Percentiles rank a stretch among this genome's conserved stretches.
Conservation (phyloP, 495 filamentous ascomycete genomes). For the Penicillium daleae region DNA sequence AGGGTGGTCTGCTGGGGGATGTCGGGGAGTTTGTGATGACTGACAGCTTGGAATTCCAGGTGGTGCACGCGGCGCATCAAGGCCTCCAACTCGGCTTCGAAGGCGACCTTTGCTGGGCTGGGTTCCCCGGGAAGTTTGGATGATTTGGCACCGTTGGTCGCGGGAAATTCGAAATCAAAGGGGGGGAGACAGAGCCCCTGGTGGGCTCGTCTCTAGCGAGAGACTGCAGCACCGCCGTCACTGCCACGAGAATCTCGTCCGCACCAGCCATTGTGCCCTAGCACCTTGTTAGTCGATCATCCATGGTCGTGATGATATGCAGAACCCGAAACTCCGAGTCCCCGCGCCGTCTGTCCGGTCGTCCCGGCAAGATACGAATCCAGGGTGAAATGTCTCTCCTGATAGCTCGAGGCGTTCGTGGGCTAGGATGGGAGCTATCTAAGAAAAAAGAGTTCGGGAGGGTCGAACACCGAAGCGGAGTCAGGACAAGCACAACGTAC, state of each 20-base stretch:
- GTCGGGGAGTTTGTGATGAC: conserved; percentile 61
- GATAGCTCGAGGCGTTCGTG: not conserved
- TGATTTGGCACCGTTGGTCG: conserved; percentile 47
- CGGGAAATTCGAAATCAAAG: conserved; percentile 43
- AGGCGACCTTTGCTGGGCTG: conserved; percentile 63
- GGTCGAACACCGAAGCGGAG: conserved; percentile 8
- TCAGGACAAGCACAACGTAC: conserved; percentile 26
- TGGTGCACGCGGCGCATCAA: conserved; percentile 68
- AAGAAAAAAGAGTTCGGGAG: conserved; percentile 8
- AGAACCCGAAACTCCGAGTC: not conserved
- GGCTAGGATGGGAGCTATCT: not conserved
- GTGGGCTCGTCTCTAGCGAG: conserved; percentile 57
- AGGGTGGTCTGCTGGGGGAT: conserved; percentile 62
- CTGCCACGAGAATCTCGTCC: conserved; percentile 64
- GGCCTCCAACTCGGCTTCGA: conserved; percentile 73
- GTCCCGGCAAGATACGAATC: not conserved
- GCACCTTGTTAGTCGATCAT: conserved; percentile 25
- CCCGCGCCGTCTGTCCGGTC: not conserved
- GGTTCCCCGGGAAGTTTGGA: conserved; percentile 67
- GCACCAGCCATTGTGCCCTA: conserved; percentile 59
- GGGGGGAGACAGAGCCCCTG: conserved; percentile 44
- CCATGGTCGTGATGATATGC: conserved; percentile 8
- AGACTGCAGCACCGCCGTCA: conserved; percentile 64
- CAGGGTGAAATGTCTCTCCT: not conserved
- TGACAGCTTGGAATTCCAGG: conserved; percentile 68